phyloP scores from a whole-genome alignment of 2,329 filamentous ascomycete species.

The Ceratocystiopsis brevicomis region DNA sequence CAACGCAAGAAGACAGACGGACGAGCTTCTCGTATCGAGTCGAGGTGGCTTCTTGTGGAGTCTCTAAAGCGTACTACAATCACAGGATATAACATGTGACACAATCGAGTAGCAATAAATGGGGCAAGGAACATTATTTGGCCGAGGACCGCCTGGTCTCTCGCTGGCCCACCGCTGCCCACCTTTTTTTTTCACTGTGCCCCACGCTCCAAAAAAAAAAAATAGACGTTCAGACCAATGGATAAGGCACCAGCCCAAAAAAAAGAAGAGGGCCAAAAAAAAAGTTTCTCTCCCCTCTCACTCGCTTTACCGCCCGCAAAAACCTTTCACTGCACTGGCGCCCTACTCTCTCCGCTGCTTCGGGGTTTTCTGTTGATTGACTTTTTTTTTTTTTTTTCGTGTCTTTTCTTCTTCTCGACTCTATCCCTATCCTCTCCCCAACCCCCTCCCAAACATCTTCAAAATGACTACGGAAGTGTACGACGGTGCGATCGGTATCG shows the following conservation, averaged over 20 bases:
- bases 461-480: conserved; percentile 96
- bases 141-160: background rate
- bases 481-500: conserved; percentile 99
- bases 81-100: no score
- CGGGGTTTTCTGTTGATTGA: no score
- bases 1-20: no score
- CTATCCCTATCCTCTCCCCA: background rate
- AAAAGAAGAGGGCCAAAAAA: conserved; percentile 1
- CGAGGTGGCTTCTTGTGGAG: no score
- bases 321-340: no score
- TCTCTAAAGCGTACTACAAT: no score
- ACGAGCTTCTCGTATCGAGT: no score
- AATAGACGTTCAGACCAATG: background rate
- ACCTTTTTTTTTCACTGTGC: conserved; percentile 4
- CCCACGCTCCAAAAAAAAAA: conserved; percentile 7
- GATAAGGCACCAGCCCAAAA: background rate
- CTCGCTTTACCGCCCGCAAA: no score
- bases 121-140: background rate
- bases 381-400: background rate
- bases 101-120: no score
- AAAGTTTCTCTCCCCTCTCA: conserved; percentile 2
- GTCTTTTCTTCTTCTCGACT: background rate
- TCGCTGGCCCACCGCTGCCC: background rate
- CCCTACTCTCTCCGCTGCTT: background rate
- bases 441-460: background rate